Base-by-base conservation (phyloP, 1,284 basidiomycete species). In the Rhodotorula sp. region DNA sequence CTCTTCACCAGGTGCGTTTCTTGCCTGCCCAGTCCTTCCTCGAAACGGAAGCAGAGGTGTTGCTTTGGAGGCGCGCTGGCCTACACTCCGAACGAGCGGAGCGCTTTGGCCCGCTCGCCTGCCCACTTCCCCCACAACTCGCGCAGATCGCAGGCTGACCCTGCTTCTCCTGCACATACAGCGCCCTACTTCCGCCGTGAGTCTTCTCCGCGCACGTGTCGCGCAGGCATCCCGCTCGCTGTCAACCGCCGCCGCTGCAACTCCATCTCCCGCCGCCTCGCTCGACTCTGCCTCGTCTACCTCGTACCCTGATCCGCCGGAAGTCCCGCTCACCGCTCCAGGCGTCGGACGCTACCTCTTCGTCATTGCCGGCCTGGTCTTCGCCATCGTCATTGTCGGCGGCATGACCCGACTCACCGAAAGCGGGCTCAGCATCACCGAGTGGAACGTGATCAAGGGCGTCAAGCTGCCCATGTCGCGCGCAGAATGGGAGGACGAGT, bases 391-490 rank as follows among this genome's bases (percentile, higher is more conserved):
- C 77, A 89, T 99, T 61, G 92, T 99, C 10, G 97, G 97, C 50
- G 97, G 96, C 19, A 87, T 99, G 64, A 99, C 97, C 3, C 90
- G 97, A 55, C 87, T 99, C 72, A 99, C 97, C 8, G 97, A 99
- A 83, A 97, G 94, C 36, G 97, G 97, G 10, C 85, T 99, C 73
- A 95, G 92, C 77, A 99, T 99, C 81, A 96, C 93, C 44, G 97
- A 99, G 85, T 99, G 97, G 97, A 88, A 89, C 71, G 94, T 96
- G 12, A 89, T 99, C 75, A 91, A 92, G 59, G 97, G 97, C 34
- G 85, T 94, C 67, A 81, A 94, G 27, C 93, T 95, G 27, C 97
- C 97, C 4, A 82, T 92, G 48, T 87, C 87, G 3, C 83, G 86
- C 27, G 87, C 84, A 3, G 88, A 93, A 71, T 99, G 97, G 97